Evolutionary conservation across 2,329 filamentous ascomycete species (phyloP), one percentile per base, ranked within the genome.

Genomic region (Botrytis porri): DNA sequence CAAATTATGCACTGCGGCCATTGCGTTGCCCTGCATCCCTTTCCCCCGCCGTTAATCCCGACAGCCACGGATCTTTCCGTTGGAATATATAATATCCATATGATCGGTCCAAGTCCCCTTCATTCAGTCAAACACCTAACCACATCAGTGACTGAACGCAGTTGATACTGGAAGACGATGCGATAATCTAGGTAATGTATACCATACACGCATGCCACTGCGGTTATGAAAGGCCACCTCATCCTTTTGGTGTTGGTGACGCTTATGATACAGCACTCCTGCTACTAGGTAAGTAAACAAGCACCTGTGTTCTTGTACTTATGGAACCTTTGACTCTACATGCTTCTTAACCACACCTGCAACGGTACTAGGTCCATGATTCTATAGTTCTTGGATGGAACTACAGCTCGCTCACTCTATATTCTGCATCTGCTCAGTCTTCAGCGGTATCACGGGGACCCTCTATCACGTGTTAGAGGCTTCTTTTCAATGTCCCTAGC

Each of bases 401-500:
- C 18, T 7, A 12, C 25, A 39, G 64, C 16, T 54, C 18, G 18
- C 45, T 54, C 51, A 9, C 16, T 29, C 25, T 12, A 3, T 29
- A 3, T 9, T 39, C 25, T 20, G 9, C 6, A 37, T 37, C 22
- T 29, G 35, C 12, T 18, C 14, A n/a, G 10, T 3, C 1, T 22
- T 37, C 22, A 20, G 4, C 4, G 2, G 12, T 0, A 3, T 57
- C 64, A 67, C 64, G 45, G 22, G 25, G 5, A 32, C 0, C 1
- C 0, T 5, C 1, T 0, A 18, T 18, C 16, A 29, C 10, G 8
- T 65, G 7, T 1, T 37, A 7, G 0, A 6, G 7, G 7, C 2
- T 4, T 39, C 9, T 37, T 37, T 39, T 6, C 20, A 25, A 25
- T 14, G 2, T 39, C 35, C 45, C 4, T 14, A 37, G n/a, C 32